Evolutionary conservation across 2,329 filamentous ascomycete species (phyloP).

Genomic region (Blastomyces parvus): DNA sequence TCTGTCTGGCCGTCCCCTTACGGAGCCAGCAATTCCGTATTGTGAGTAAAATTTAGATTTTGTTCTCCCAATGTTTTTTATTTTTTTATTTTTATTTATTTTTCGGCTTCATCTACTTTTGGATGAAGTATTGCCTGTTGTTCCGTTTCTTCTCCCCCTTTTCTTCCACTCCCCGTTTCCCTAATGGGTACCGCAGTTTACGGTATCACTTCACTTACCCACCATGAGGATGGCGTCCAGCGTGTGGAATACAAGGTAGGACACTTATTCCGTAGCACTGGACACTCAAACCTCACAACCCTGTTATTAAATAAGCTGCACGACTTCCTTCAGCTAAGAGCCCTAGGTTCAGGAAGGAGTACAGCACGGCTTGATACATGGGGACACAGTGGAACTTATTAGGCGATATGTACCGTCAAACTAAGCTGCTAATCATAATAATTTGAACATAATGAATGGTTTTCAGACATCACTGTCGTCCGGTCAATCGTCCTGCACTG

Average conservation of each 20-base stretch:
- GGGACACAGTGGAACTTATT: background rate
- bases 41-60: background rate
- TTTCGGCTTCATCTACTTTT: background rate
- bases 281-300: conserved; percentile 6
- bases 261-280: conserved; percentile 3
- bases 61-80: background rate
- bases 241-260: background rate
- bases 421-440: background rate
- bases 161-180: background rate
- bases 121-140: background rate
- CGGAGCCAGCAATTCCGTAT: background rate
- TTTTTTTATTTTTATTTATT: no score
- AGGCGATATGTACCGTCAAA: conserved; percentile 1
- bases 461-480: background rate
- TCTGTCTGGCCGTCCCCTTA: background rate
- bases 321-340: background rate
- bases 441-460: background rate
- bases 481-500: background rate
- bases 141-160: no score
- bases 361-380: background rate
- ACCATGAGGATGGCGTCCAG: background rate
- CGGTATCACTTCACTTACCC: background rate
- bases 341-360: background rate
- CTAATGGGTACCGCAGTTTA: background rate
- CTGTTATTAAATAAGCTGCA: conserved; percentile 2